These are phyloP conservation scores for Fusarium sp. DNA, from an alignment of 2,329 filamentous ascomycete species.

Conservation along the genomic window DNA sequence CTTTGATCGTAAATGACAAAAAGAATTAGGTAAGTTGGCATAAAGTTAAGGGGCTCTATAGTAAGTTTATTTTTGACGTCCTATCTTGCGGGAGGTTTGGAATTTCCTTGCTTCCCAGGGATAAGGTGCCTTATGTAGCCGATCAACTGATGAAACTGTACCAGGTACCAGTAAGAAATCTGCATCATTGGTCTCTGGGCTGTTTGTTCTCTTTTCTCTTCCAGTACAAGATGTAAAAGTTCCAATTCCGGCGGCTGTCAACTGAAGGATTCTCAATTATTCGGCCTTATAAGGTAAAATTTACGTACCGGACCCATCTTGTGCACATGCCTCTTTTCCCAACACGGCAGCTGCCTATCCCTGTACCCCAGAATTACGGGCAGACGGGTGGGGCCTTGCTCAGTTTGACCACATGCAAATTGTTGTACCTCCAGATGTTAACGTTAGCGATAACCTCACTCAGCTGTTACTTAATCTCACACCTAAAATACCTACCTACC, in stretches of 20 bases:
- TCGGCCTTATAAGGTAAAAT: constrained; percentile 11
- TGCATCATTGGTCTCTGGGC: no score
- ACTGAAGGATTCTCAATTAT: constrained; percentile 2
- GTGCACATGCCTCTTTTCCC: constrained; percentile 9
- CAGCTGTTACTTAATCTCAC: constrained; percentile 18
- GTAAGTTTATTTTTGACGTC: neutral
- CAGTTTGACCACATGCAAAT: constrained; percentile 25
- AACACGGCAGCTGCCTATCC: constrained; percentile 9
- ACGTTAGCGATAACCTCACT: constrained; percentile 27
- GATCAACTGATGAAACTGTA: neutral
- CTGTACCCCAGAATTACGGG: constrained; percentile 31
- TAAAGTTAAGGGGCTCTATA: neutral
- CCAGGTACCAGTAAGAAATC: neutral
- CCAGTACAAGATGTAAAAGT: neutral
- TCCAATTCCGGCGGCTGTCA: neutral
- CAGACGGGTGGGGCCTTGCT: constrained; percentile 11
- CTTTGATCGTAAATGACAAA: neutral
- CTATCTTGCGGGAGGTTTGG: neutral
- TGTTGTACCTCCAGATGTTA: constrained; percentile 15
- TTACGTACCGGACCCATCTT: constrained; percentile 16
- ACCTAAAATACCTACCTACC: neutral
- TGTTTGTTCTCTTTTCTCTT: neutral
- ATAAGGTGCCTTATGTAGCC: neutral
- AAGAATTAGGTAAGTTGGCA: neutral
- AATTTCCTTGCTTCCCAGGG: neutral